Evolutionary conservation across 192 early-diverging fungal species (phyloP).

Genomic region (Coemansia sp.): DNA sequence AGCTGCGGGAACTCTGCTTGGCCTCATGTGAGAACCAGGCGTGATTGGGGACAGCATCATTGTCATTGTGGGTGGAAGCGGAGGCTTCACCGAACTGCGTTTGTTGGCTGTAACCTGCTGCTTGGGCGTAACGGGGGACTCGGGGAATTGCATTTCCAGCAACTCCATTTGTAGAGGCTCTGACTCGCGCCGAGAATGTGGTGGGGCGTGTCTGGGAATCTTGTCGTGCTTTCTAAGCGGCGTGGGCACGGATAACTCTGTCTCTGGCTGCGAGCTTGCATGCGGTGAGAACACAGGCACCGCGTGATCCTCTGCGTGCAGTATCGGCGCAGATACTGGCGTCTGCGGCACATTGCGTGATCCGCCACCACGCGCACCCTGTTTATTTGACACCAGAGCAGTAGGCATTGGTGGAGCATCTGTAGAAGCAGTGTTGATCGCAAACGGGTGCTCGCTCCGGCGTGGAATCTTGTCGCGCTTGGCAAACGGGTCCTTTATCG

Average conservation of each 20-base stretch:
- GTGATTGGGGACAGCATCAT: slow-evolving; percentile 26
- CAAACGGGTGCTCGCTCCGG: slow-evolving; percentile 29
- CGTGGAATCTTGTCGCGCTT: slow-evolving; percentile 56
- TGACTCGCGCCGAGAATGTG: not conserved
- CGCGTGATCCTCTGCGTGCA: slow-evolving; percentile 6
- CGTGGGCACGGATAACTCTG: slow-evolving; percentile 13
- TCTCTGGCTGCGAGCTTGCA: not conserved
- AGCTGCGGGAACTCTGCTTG: not conserved
- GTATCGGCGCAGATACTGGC: slow-evolving; percentile 4
- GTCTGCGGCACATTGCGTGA: slow-evolving; percentile 6
- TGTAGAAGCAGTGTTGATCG: not conserved
- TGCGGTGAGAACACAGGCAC: not conserved
- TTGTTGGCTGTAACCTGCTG: not conserved
- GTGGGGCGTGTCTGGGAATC: slow-evolving; percentile 20
- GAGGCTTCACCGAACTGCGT: not conserved
- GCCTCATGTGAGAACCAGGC: not conserved
- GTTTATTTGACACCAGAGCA: slow-evolving; percentile 5
- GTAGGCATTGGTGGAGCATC: not conserved
- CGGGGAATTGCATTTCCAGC: slow-evolving; percentile 19
- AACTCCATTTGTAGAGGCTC: slow-evolving; percentile 32
- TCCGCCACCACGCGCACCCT: slow-evolving; percentile 5
- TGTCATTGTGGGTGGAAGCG: not conserved
- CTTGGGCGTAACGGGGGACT: slow-evolving; percentile 24
- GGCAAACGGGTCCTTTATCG: slow-evolving; percentile 50
- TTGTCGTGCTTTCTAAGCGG: slow-evolving; percentile 33